A percentile compares a stretch with the other conserved stretches of the same genome.
phyloP scores from a whole-genome alignment of 2,329 filamentous ascomycete genomes.

The Colletotrichum camelliae region DNA sequence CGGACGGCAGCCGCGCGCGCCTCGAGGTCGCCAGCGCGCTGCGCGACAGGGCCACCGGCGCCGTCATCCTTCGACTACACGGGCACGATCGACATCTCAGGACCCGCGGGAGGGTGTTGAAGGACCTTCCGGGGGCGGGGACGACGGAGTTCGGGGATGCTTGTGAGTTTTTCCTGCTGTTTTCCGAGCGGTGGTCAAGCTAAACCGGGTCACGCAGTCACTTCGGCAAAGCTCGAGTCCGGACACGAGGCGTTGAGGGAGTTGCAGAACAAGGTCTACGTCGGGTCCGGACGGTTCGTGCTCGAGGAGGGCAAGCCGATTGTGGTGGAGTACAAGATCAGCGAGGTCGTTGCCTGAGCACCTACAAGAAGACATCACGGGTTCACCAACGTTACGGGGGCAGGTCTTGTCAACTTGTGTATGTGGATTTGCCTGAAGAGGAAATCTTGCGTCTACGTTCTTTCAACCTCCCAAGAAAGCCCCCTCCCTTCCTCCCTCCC shows the following conservation, averaged over 20 bases:
- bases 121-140: constrained; percentile 34
- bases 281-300: constrained; percentile 46
- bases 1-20: constrained; percentile 38
- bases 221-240: constrained; percentile 43
- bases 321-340: constrained; percentile 49
- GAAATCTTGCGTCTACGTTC: not conserved
- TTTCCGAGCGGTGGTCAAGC: not conserved
- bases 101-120: constrained; percentile 37
- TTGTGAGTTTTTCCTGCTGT: constrained; percentile 33
- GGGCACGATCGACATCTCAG: constrained; percentile 39
- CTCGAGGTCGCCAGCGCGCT: constrained; percentile 43
- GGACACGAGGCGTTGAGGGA: constrained; percentile 37
- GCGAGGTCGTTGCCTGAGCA: constrained; percentile 35
- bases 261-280: constrained; percentile 44
- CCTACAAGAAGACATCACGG: not conserved
- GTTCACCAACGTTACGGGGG: not conserved
- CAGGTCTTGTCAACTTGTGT: not conserved
- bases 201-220: constrained; percentile 29
- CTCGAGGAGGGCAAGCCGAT: constrained; percentile 36
- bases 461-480: not conserved
- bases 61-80: constrained; percentile 42
- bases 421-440: not conserved
- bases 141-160: constrained; percentile 44
- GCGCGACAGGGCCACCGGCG: constrained; percentile 34
- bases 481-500: not conserved